Conservation (phyloP, 148 eudicot species). For the Rhododendron henanense region DNA sequence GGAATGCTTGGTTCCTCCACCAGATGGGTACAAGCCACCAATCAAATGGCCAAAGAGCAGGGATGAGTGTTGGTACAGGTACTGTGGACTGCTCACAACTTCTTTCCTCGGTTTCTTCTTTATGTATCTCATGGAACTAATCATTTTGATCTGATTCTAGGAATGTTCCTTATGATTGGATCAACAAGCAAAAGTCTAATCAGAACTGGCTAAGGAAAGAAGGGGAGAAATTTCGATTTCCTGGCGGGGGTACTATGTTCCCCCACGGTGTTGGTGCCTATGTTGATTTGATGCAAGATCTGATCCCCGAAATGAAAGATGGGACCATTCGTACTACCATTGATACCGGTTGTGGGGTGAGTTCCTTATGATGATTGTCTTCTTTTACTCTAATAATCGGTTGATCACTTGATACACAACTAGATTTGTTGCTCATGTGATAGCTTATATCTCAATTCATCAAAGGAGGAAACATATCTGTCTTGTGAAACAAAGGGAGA, state of each 20-base stretch:
- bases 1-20: conserved; percentile 86
- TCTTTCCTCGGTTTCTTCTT: background rate
- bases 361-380: conserved; percentile 14
- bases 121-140: background rate
- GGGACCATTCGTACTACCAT: conserved; percentile 83
- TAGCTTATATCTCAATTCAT: background rate
- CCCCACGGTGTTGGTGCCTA: conserved; percentile 70
- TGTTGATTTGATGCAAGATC: conserved; percentile 70
- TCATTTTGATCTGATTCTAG: conserved; percentile 27
- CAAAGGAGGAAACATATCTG: background rate
- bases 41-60: conserved; percentile 96
- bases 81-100: background rate
- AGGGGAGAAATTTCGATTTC: conserved; percentile 86
- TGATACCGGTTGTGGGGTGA: conserved; percentile 96
- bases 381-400: background rate
- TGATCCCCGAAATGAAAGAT: conserved; percentile 76
- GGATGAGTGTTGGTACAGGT: conserved; percentile 94
- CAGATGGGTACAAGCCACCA: conserved; percentile 78
- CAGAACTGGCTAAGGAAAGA: conserved; percentile 87
- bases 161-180: conserved; percentile 94
- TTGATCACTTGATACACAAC: background rate
- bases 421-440: background rate
- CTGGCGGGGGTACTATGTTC: conserved; percentile 97
- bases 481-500: background rate
- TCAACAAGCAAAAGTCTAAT: conserved; percentile 79